Percentiles rank a stretch among this genome's conserved stretches.
Conservation (phyloP, 768 basidiomycete genomes). For the Suillus paluster region DNA sequence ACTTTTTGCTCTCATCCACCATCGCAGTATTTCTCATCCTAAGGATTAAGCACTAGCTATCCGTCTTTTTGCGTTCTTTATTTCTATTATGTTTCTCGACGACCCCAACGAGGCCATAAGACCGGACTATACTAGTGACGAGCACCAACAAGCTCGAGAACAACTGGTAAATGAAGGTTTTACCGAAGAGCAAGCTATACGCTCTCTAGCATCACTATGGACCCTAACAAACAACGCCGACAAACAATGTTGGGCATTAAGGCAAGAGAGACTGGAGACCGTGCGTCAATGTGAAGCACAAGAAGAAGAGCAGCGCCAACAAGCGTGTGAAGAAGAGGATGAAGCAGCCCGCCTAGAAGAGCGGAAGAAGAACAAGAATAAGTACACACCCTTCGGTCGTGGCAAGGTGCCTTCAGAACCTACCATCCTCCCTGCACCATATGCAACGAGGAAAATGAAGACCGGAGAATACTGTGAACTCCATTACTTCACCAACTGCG, state of each 20-base stretch:
- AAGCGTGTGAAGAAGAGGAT: background rate
- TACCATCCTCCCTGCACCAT: background rate
- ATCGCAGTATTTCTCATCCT: too few relatives aligned
- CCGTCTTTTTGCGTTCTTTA: too few relatives aligned
- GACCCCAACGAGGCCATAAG: background rate
- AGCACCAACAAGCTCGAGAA: background rate
- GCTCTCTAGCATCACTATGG: background rate
- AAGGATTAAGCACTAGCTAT: too few relatives aligned
- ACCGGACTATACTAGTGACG: background rate
- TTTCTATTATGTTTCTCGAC: background rate
- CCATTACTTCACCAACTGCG: slow-evolving; percentile 4
- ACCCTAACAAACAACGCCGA: background rate
- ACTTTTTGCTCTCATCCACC: too few relatives aligned
- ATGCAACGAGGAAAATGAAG: background rate
- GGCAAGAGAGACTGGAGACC: background rate
- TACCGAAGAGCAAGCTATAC: background rate
- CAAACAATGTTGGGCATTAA: background rate
- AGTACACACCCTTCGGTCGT: background rate
- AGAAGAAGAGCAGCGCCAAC: background rate
- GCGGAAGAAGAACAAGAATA: slow-evolving; percentile 1
- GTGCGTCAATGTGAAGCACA: background rate
- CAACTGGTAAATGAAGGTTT: background rate
- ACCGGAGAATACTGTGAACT: slow-evolving; percentile 2
- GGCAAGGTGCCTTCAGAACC: background rate
- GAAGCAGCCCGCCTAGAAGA: slow-evolving; percentile 4